Evolutionary conservation across 768 basidiomycete species (phyloP).

Genomic region (Amanita molliuscula): DNA sequence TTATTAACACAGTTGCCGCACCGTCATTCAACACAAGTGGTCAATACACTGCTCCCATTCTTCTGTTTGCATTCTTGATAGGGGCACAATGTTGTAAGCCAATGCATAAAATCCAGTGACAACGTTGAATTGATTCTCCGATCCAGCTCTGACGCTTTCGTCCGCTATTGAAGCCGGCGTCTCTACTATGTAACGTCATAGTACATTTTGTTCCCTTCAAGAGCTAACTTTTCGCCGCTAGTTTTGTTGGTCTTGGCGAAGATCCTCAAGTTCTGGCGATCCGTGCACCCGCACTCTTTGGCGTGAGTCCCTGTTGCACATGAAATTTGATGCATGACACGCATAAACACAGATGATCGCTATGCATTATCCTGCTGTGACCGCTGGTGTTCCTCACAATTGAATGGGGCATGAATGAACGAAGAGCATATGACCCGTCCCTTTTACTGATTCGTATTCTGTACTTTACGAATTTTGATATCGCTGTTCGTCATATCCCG

Average conservation of each 20-base stretch:
- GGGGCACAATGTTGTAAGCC: slow-evolving; percentile 61
- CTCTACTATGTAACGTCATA: slow-evolving; percentile 58
- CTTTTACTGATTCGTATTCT: neutral
- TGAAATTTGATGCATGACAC: neutral
- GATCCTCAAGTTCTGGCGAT: slow-evolving; percentile 70
- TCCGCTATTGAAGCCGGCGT: slow-evolving; percentile 80
- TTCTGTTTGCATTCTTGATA: slow-evolving; percentile 76
- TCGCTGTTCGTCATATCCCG: neutral
- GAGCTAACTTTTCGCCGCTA: slow-evolving; percentile 13
- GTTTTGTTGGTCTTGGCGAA: slow-evolving; percentile 79
- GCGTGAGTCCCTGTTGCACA: slow-evolving; percentile 24
- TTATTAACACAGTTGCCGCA: slow-evolving; percentile 41
- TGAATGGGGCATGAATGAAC: slow-evolving; percentile 7
- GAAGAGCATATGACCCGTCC: neutral
- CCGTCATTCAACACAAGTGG: slow-evolving; percentile 68
- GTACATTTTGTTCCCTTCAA: neutral
- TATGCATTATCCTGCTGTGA: slow-evolving; percentile 54
- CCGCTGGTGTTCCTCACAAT: slow-evolving; percentile 34
- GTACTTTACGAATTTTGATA: neutral
- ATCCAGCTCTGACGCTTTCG: slow-evolving; percentile 51
- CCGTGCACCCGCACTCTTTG: slow-evolving; percentile 64
- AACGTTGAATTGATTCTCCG: neutral
- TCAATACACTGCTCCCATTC: slow-evolving; percentile 67
- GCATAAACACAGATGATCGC: slow-evolving; percentile 43
- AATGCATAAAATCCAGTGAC: neutral